phyloP scores from a whole-genome alignment of 2,329 filamentous ascomycete species.

The Calonectria fujianensis region DNA sequence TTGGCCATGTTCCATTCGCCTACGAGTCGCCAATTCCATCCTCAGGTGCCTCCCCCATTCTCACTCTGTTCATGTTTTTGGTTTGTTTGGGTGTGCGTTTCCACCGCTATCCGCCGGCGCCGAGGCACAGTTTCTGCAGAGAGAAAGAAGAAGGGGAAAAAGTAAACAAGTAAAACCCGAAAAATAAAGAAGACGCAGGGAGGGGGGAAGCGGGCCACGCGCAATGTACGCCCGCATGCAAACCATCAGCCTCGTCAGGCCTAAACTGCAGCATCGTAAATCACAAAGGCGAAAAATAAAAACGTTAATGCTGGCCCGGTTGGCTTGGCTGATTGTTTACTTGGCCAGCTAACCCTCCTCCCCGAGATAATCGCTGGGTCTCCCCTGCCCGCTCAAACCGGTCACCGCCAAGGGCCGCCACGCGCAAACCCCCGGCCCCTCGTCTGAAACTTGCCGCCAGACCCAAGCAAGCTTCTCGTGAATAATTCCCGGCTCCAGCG shows the following conservation, averaged over 20 bases:
- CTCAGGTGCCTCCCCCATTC: slow-evolving; percentile 5
- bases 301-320: background rate
- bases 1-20: slow-evolving; percentile 27
- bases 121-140: background rate
- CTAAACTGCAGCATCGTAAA: background rate
- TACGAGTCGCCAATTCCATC: slow-evolving; percentile 26
- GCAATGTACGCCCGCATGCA: background rate
- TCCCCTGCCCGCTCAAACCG: background rate
- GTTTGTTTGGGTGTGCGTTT: slow-evolving; percentile 15
- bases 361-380: background rate
- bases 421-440: slow-evolving; percentile 47
- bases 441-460: slow-evolving; percentile 50
- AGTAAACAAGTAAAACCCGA: background rate
- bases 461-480: slow-evolving; percentile 39
- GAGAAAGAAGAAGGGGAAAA: background rate
- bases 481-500: slow-evolving; percentile 34
- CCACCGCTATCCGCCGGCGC: background rate
- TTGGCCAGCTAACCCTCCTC: background rate
- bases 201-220: background rate
- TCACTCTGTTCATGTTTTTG: slow-evolving; percentile 11
- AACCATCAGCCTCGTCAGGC: slow-evolving; percentile 2
- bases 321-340: background rate
- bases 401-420: slow-evolving; percentile 32
- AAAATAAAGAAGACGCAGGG: background rate
- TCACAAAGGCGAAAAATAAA: background rate